Conservation (phyloP, 78 protist genomes). For the Speleostelium caveatum region DNA sequence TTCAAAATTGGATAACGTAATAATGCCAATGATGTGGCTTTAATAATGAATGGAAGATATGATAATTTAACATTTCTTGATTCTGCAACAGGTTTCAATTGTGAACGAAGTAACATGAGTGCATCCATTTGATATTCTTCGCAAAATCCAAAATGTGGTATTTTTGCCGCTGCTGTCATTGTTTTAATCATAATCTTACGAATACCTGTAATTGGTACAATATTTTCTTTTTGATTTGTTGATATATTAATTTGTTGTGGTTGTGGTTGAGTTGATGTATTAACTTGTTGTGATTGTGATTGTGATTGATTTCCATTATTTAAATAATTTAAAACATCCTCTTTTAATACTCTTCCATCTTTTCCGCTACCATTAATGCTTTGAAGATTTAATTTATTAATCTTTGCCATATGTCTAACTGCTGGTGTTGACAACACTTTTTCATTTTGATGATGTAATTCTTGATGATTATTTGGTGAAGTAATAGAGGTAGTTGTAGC, state of each 20-base stretch:
- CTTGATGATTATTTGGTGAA: neutral
- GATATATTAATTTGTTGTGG: neutral
- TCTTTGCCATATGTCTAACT: conserved; percentile 86
- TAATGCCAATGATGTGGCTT: conserved; percentile 95
- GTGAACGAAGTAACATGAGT: neutral
- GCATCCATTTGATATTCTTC: conserved; percentile 85
- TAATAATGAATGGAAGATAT: conserved; percentile 91
- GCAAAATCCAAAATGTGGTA: conserved; percentile 90
- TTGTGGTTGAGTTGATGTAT: conserved; percentile 27
- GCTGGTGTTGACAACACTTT: conserved; percentile 94
- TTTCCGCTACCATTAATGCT: conserved; percentile 78
- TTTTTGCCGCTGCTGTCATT: conserved; percentile 85
- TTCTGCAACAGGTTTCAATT: conserved; percentile 79
- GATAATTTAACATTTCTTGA: conserved; percentile 83
- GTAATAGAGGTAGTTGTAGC: neutral
- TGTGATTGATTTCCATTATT: conserved; percentile 1
- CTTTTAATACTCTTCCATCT: conserved; percentile 92
- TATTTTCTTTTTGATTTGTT: conserved; percentile 7
- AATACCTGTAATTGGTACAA: conserved; percentile 61
- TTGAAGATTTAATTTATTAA: conserved; percentile 81
- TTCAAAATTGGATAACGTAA: conserved; percentile 90
- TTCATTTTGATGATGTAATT: conserved; percentile 37
- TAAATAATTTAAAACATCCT: conserved; percentile 80
- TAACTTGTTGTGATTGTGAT: conserved; percentile 1
- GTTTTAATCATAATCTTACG: conserved; percentile 86